Conservation (phyloP, 1,284 basidiomycete species). For the Microbotryum intermedium region DNA sequence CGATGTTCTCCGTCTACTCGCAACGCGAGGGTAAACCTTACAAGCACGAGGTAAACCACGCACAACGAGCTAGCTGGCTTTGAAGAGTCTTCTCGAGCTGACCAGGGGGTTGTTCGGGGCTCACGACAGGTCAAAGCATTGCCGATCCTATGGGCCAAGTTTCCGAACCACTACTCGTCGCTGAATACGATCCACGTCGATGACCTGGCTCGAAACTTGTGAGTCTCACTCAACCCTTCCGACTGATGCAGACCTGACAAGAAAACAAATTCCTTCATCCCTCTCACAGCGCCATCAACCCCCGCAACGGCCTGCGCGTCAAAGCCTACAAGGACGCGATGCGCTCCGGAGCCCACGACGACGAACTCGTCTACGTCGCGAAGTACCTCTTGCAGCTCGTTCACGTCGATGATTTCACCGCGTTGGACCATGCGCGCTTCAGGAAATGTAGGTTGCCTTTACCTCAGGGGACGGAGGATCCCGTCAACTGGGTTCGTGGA, state of each 20-base stretch:
- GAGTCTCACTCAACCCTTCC: conserved; percentile 1
- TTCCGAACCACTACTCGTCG: conserved; percentile 52
- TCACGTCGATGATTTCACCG: conserved; percentile 7
- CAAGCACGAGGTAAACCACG: conserved; percentile 56
- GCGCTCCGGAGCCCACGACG: conserved; percentile 13
- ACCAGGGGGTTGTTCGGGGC: too few relatives aligned
- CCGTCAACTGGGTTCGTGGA: conserved; percentile 1
- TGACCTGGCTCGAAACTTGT: conserved; percentile 17
- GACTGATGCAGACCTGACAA: too few relatives aligned
- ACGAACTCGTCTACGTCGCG: conserved; percentile 27
- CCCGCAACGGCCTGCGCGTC: conserved; percentile 29
- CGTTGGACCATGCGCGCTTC: conserved; percentile 20
- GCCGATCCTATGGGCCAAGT: conserved; percentile 78
- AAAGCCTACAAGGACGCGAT: conserved; percentile 27
- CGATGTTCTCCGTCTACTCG: conserved; percentile 81
- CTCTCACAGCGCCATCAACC: conserved; percentile 15
- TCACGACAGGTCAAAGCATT: conserved; percentile 59
- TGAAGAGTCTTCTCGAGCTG: not conserved
- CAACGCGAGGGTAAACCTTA: conserved; percentile 61
- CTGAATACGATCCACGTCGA: conserved; percentile 27
- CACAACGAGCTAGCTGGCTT: not conserved
- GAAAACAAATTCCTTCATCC: too few relatives aligned
- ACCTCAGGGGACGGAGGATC: conserved; percentile 8
- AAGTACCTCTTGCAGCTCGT: conserved; percentile 24
- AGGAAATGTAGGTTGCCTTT: conserved; percentile 13